Base-by-base conservation (phyloP, 2,329 filamentous ascomycete species). In the Fusarium odoratissimum region DNA sequence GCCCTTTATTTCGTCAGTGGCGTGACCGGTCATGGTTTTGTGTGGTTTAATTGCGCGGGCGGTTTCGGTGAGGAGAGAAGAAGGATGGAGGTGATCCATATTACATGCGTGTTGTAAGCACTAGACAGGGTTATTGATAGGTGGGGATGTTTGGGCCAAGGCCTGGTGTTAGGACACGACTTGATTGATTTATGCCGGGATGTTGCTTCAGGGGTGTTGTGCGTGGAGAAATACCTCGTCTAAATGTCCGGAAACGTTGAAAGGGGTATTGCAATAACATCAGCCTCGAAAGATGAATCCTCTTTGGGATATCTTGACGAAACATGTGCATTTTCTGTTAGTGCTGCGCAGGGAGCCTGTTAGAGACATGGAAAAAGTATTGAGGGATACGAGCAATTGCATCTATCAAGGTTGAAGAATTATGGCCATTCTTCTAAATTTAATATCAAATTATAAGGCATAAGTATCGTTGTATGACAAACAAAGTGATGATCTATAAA, bases 61-160 rank as follows among this genome's bases (percentile, higher is more conserved):
- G 41, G 41, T 31, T 37, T 23, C 31, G 13, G 21, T 48, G 52
- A 54, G 33, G 21, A 45, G 19, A 38, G 11, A 49, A 25, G 38
- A 28, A 28, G 30, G 44, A 35, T 38, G 23, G n/a, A 25, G 10
- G 48, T 57, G 21, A 38, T 40, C 49, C 49, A 54, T 46, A 35
- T 35, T 37, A 19, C 12, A n/a, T 14, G 17, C 5, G 12, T 31
- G 25, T n/a, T 21, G 31, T 64, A 64, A 69, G 58, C 66, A 37
- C 57, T 69, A 69, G 51, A 30, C 40, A 58, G 37, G 51, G 28
- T 33, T 54, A n/a, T 19, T 38, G 23, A 52, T 60, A 40, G 45
- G 45, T 10, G 25, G 35, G 33, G 17, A 45, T 25, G 23, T 25
- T n/a, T 17, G 5, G 31, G 28, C 30, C 28, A 16, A 21, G 44